phyloP scores from a whole-genome alignment of 2,329 filamentous ascomycete genomes.

The Colletotrichum euphorbiae region DNA sequence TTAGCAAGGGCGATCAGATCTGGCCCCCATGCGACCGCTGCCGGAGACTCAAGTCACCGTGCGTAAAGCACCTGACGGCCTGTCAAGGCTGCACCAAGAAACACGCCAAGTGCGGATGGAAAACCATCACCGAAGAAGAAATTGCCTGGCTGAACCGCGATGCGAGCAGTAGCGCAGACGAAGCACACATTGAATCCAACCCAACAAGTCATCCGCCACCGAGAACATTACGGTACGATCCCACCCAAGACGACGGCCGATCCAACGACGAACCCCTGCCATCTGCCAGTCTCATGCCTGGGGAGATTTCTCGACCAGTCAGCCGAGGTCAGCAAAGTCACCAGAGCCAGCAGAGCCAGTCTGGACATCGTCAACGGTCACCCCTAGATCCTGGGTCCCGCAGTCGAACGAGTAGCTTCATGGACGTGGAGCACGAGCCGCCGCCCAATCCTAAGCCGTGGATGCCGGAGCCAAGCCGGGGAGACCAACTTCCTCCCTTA shows the following conservation, averaged over 20 bases:
- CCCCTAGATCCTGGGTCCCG: slow-evolving; percentile 32
- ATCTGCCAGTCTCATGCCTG: slow-evolving; percentile 21
- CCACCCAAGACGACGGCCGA: slow-evolving; percentile 35
- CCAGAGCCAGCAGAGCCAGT: slow-evolving; percentile 7
- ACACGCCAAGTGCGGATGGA: slow-evolving; percentile 90
- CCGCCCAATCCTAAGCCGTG: slow-evolving; percentile 30
- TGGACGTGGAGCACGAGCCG: slow-evolving; percentile 35
- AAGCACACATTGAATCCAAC: slow-evolving; percentile 46
- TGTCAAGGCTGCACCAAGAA: slow-evolving; percentile 91
- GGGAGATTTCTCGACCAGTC: slow-evolving; percentile 34
- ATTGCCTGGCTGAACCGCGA: slow-evolving; percentile 51
- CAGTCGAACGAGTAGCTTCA: slow-evolving; percentile 37
- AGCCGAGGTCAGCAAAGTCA: slow-evolving; percentile 33
- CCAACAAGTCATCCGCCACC: slow-evolving; percentile 38
- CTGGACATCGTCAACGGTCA: slow-evolving; percentile 31
- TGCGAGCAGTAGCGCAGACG: slow-evolving; percentile 44
- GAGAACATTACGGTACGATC: slow-evolving; percentile 40
- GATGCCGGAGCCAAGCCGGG: slow-evolving; percentile 32
- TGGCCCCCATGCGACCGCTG: slow-evolving; percentile 88
- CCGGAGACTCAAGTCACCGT: slow-evolving; percentile 81
- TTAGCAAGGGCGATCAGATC: slow-evolving; percentile 79
- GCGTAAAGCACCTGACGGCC: slow-evolving; percentile 86
- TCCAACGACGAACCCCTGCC: slow-evolving; percentile 20
- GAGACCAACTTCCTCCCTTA: slow-evolving; percentile 34
- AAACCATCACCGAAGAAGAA: slow-evolving; percentile 81